phyloP scores from a whole-genome alignment of 371 early-diverging fungal genomes.

The Smittium culicis region DNA sequence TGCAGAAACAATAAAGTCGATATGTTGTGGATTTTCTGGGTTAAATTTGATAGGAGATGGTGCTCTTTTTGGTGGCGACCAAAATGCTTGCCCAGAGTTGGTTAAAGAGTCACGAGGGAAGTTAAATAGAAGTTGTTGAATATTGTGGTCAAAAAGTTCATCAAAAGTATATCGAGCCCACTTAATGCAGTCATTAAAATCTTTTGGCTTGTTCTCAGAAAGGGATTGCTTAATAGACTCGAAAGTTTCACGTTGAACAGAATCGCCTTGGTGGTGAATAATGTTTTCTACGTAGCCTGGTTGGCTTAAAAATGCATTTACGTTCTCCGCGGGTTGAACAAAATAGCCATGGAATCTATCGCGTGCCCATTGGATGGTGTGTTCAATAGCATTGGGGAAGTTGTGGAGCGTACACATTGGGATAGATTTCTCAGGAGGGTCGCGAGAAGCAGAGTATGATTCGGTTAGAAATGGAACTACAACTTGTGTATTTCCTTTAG shows the following conservation, averaged over 20 bases:
- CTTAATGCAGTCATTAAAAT: constrained; percentile 79
- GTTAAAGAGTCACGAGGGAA: constrained; percentile 92
- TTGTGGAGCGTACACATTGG: constrained; percentile 99
- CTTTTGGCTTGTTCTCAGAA: constrained; percentile 57
- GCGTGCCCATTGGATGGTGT: constrained; percentile 99
- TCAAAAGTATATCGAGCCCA: constrained; percentile 93
- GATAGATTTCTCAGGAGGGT: constrained; percentile 98
- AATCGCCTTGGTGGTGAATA: constrained; percentile 53
- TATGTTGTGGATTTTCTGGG: constrained; percentile 58
- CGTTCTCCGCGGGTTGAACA: constrained; percentile 80
- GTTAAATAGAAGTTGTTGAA: constrained; percentile 85
- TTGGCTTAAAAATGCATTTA: constrained; percentile 79
- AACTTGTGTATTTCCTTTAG: constrained; percentile 99
- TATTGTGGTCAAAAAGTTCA: constrained; percentile 80
- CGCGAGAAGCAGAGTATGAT: constrained; percentile 96
- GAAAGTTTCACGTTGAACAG: constrained; percentile 50
- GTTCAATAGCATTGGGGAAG: constrained; percentile 99
- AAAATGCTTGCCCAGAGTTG: constrained; percentile 89
- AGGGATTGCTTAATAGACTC: constrained; percentile 54
- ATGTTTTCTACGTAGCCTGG: constrained; percentile 60
- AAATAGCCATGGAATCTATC: constrained; percentile 95
- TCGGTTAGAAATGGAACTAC: constrained; percentile 93
- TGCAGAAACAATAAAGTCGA: constrained; percentile 82
- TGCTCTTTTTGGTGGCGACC: constrained; percentile 98
- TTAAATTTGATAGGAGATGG: constrained; percentile 80